Evolutionary conservation across 768 basidiomycete genomes (phyloP), one percentile per base, ranked within the genome.

Genomic region (Cystofilobasidium ferigula): DNA sequence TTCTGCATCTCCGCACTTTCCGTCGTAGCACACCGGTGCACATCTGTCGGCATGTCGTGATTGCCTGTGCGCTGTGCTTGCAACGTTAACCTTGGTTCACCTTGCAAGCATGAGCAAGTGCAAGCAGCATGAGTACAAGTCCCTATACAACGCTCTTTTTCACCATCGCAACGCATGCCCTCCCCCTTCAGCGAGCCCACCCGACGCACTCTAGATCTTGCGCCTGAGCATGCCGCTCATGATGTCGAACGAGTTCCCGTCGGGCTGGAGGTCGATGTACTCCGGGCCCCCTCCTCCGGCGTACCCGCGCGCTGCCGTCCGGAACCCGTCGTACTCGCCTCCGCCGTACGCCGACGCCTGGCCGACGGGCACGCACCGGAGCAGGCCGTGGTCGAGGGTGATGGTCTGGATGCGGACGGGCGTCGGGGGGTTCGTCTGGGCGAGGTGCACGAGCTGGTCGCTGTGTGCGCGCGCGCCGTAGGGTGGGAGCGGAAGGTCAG

Each of bases 241-340:
- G n/a, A 67, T 56, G 24, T 67, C 94, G 70, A 98, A 98, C 72
- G 89, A 89, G 74, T 99, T 99, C 58, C 92, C 90, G 72, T 97
- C 92, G 1, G 95, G 95, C 74, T 95, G 95, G 24, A 99, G 76
- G 76, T 99, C 92, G 61, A 97, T 85, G 73, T 82, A 93, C 64
- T 63, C 77, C 59, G 62, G 48, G n/a, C n/a, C n/a, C n/a, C n/a
- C 38, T 42, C 64, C 35, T 40, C 48, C n/a, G n/a, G n/a, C n/a
- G 70, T 53, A 71, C 45, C 73, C 70, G 66, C 69, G 48, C 26
- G 40, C 32, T 67, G 57, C 74, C 72, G 40, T 12, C 26, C 54
- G 59, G 36, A 48, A 51, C 38, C 34, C 32, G 56, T 63, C 67
- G 63, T 61, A 61, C 30, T 63, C 62, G 47, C 40, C 59, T 26